Evolutionary conservation across 768 basidiomycete genomes (phyloP), one percentile per base, ranked within the genome.

Genomic region (Lentinula boryana): DNA sequence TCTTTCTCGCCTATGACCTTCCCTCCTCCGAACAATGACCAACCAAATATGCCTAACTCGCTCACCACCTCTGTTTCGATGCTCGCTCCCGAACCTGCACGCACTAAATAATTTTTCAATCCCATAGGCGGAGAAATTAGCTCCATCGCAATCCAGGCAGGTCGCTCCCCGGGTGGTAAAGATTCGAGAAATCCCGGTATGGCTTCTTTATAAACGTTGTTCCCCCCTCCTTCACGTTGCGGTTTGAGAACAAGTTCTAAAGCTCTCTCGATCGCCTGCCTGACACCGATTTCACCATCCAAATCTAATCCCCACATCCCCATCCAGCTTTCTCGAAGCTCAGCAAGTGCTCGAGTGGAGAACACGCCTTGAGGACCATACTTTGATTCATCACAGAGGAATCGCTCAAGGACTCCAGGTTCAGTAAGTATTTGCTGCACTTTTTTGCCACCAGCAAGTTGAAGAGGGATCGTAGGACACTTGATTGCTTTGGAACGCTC

Each of bases 181-280:
- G 68, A 68, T 13, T 87, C 84, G 2, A 99, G 76, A 72, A 93
- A 94, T 0, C 76, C 64, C 0, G 91, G 91, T 53, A 98, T 96
- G 52, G 86, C 85, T 2, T 76, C 76, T 62, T 90, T 89, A 74
- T 98, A 98, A 27, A 98, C 82, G 67, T 99, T 99, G 67, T 98
- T 97, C 7, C 96, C 96, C 0, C 96, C 96, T 1, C 96, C 96
- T 76, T 99, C 96, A n/a, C 95, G 82, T 71, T 98, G 96, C 0
- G 96, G 96, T 71, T 99, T 99, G 52, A 99, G 80, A 2, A 98
- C 96, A 31, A 94, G 83, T 5, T 78, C 75, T 5, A 74, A 69
- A 0, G 86, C 79, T 13, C 9, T 73, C 70, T 18, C 79, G 76
- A 0, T n/a, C n/a, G 91, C 90, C 49, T 79, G 75, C 27, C 68